A percentile compares a stretch with the other conserved stretches of the same genome.
These are phyloP conservation scores for Mortierella hygrophila DNA, from an alignment of 192 early-diverging fungal species.

Conservation along the genomic window DNA sequence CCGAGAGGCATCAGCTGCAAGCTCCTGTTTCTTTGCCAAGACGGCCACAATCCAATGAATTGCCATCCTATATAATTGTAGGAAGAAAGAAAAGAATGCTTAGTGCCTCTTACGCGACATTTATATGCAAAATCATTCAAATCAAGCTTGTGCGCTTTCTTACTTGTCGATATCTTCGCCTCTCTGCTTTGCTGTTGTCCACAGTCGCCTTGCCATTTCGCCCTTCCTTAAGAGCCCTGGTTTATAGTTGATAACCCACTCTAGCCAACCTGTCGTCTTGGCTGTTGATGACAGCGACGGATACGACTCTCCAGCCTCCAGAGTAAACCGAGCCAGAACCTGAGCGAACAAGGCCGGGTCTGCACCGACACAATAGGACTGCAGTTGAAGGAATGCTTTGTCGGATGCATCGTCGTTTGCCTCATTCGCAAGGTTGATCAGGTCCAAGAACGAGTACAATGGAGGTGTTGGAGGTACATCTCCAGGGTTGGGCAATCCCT, in stretches of 20 bases:
- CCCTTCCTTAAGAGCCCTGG: slow-evolving; percentile 37
- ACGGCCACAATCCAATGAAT: slow-evolving; percentile 31
- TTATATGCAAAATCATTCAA: background rate
- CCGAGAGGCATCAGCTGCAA: slow-evolving; percentile 5
- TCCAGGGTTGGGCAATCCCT: slow-evolving; percentile 10
- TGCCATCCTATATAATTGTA: slow-evolving; percentile 20
- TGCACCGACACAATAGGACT: slow-evolving; percentile 25
- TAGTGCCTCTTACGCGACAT: too few species aligned
- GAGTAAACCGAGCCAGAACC: slow-evolving; percentile 15
- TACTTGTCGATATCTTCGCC: slow-evolving; percentile 41
- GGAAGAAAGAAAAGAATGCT: too few species aligned
- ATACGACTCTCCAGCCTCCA: slow-evolving; percentile 26
- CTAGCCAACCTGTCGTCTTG: slow-evolving; percentile 28
- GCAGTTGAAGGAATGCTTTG: slow-evolving; percentile 13
- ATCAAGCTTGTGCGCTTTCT: background rate
- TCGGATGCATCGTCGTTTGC: slow-evolving; percentile 37
- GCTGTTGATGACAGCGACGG: slow-evolving; percentile 7
- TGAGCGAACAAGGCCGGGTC: slow-evolving; percentile 27
- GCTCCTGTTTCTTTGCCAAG: slow-evolving; percentile 18
- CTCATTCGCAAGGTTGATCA: slow-evolving; percentile 17
- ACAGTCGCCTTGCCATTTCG: slow-evolving; percentile 24
- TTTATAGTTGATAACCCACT: slow-evolving; percentile 37
- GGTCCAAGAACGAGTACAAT: slow-evolving; percentile 13
- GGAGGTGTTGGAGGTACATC: slow-evolving; percentile 3
- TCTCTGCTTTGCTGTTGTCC: slow-evolving; percentile 29